A percentile compares a stretch with the other conserved stretches of the same genome.
Evolutionary conservation across 208 protist genomes (phyloP).

Genomic region (Acanthamoeba castellanii): DNA sequence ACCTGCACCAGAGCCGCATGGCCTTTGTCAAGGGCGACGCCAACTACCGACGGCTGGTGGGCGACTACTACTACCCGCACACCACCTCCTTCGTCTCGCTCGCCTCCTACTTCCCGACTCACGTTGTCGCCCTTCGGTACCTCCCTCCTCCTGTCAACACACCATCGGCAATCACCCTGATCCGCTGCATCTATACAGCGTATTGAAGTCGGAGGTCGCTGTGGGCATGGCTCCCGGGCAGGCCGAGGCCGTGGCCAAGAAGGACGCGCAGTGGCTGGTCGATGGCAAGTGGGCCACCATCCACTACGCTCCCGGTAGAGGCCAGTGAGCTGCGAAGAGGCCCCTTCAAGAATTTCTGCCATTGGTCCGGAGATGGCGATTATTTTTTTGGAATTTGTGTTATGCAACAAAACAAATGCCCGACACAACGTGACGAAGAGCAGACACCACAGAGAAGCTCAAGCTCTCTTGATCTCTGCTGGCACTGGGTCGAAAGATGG

Average conservation of each 20-base stretch:
- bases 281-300: slow-evolving; percentile 68
- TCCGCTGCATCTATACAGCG: background rate
- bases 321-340: background rate
- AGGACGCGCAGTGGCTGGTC: slow-evolving; percentile 47
- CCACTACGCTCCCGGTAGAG: background rate
- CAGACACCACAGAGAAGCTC: too few species aligned
- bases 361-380: too few species aligned
- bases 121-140: slow-evolving; percentile 15
- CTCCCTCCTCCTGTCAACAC: background rate
- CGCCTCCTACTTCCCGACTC: background rate
- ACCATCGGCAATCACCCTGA: background rate
- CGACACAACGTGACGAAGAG: too few species aligned
- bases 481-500: background rate
- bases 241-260: slow-evolving; percentile 21
- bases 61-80: slow-evolving; percentile 21
- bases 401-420: too few species aligned
- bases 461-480: background rate
- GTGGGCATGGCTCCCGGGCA: slow-evolving; percentile 38
- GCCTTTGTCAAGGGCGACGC: slow-evolving; percentile 63
- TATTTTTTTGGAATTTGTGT: too few species aligned
- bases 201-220: slow-evolving; percentile 49
- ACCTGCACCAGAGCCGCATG: background rate
- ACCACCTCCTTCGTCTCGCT: slow-evolving; percentile 34
- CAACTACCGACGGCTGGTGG: slow-evolving; percentile 65
- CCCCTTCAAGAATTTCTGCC: too few species aligned